A percentile compares a stretch with the other conserved stretches of the same genome.
Evolutionary conservation across 2,329 filamentous ascomycete genomes (phyloP).

Genomic region (Sarocladium strictum): DNA sequence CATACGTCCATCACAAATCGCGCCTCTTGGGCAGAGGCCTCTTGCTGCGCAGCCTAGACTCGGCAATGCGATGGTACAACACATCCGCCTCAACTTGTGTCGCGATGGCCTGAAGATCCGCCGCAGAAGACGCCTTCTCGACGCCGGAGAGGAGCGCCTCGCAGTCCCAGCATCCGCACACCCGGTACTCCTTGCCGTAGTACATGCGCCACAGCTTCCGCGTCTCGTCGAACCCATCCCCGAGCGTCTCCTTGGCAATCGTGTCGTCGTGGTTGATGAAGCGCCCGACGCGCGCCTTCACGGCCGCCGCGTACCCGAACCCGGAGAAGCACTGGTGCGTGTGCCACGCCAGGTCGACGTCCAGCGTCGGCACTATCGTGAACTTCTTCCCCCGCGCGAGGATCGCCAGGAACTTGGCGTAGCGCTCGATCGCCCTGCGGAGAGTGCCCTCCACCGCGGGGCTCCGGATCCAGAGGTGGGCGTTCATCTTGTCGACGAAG

Average conservation of each 20-base stretch:
- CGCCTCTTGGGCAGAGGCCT: background rate
- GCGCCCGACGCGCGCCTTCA: conserved; percentile 14
- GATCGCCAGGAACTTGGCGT: conserved; percentile 30
- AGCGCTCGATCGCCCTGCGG: conserved; percentile 27
- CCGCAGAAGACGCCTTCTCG: conserved; percentile 8
- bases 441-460: conserved; percentile 28
- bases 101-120: conserved; percentile 1
- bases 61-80: conserved; percentile 10
- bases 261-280: conserved; percentile 35
- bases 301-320: conserved; percentile 18
- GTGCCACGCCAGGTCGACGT: conserved; percentile 38
- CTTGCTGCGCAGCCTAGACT: conserved; percentile 8
- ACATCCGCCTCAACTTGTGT: conserved; percentile 8
- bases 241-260: conserved; percentile 21
- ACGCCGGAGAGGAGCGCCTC: conserved; percentile 24
- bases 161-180: conserved; percentile 32
- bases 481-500: conserved; percentile 36
- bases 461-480: conserved; percentile 31
- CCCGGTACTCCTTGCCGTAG: conserved; percentile 29
- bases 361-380: conserved; percentile 32
- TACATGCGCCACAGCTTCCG: conserved; percentile 21
- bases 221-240: conserved; percentile 22
- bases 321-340: conserved; percentile 32
- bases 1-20: background rate
- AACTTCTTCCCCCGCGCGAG: conserved; percentile 15